These are phyloP conservation scores for Cercospora sojina DNA, from an alignment of 2,329 filamentous ascomycete genomes.

Conservation along the genomic window DNA sequence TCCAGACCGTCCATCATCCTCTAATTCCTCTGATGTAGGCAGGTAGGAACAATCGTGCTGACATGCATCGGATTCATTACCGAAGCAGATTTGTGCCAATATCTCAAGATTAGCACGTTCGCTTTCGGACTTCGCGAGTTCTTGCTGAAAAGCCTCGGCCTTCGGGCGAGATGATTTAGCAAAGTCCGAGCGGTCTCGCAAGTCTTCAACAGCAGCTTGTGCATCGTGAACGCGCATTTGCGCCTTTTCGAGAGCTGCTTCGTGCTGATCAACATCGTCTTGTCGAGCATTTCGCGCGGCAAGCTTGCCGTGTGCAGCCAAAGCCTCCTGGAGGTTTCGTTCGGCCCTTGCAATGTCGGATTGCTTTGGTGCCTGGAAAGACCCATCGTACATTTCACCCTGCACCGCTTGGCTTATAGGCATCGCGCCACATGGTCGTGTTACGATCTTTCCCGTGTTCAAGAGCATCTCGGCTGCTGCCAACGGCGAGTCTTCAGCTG, in stretches of 20 bases:
- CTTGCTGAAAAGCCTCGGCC: conserved; percentile 36
- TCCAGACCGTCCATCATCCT: conserved; percentile 42
- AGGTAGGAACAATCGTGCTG: conserved; percentile 34
- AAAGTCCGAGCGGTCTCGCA: conserved; percentile 17
- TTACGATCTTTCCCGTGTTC: conserved; percentile 37
- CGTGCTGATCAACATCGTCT: neutral
- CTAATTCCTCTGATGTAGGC: conserved; percentile 36
- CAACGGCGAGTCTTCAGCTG: conserved; percentile 8
- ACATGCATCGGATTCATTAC: conserved; percentile 27
- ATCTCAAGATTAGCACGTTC: conserved; percentile 28
- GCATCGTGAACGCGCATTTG: conserved; percentile 16
- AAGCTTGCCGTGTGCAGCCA: conserved; percentile 13
- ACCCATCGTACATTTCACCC: conserved; percentile 45
- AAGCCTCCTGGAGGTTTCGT: conserved; percentile 31
- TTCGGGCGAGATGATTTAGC: conserved; percentile 7
- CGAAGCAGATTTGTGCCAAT: neutral
- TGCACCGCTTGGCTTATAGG: conserved; percentile 49
- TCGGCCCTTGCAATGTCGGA: conserved; percentile 30
- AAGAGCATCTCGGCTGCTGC: conserved; percentile 36
- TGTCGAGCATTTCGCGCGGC: conserved; percentile 2
- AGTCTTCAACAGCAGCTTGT: conserved; percentile 16
- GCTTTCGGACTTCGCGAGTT: conserved; percentile 28
- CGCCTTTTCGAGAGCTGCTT: conserved; percentile 3
- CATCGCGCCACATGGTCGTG: conserved; percentile 43
- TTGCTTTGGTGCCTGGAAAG: conserved; percentile 32